Percentiles rank a stretch among this genome's conserved stretches.
phyloP scores from a whole-genome alignment of 129 eudicot species.

The Deinandra increscens region DNA sequence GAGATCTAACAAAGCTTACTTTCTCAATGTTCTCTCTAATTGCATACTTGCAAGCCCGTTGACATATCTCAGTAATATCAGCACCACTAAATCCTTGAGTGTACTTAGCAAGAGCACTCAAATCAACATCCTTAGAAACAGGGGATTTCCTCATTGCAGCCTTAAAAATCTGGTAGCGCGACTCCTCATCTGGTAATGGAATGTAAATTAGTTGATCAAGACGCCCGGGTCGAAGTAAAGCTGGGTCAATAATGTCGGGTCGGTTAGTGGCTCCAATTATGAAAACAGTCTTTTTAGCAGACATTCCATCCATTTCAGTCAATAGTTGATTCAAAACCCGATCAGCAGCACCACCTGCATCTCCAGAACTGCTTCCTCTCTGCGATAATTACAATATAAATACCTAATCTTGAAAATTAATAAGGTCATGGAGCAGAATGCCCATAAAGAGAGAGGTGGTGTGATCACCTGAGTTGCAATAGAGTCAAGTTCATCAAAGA shows the following conservation, averaged over 20 bases:
- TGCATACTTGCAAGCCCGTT: conserved; percentile 37
- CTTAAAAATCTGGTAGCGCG: conserved; percentile 24
- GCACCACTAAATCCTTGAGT: conserved; percentile 37
- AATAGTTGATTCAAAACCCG: conserved; percentile 28
- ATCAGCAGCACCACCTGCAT: conserved; percentile 30
- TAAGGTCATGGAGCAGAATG: background rate
- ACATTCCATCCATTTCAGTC: conserved; percentile 21
- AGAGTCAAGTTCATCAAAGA: conserved; percentile 41
- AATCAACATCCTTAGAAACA: conserved; percentile 30
- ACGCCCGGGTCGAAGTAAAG: conserved; percentile 17
- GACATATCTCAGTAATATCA: conserved; percentile 28
- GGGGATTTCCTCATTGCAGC: conserved; percentile 37
- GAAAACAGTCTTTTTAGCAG: conserved; percentile 9
- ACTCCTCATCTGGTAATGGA: conserved; percentile 34
- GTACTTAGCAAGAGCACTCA: conserved; percentile 33
- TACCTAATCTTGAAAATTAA: background rate
- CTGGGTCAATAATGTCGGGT: conserved; percentile 12
- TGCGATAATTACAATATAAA: conserved; percentile 16
- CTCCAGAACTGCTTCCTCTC: conserved; percentile 25
- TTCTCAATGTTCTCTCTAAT: conserved; percentile 36
- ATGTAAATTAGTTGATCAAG: conserved; percentile 33
- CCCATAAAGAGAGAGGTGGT: background rate
- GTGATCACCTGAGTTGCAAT: conserved; percentile 28
- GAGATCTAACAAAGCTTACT: background rate
- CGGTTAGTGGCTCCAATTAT: conserved; percentile 15